Conservation (phyloP, 2,329 filamentous ascomycete genomes). For the Aspergillus pseudoviridinutans region DNA sequence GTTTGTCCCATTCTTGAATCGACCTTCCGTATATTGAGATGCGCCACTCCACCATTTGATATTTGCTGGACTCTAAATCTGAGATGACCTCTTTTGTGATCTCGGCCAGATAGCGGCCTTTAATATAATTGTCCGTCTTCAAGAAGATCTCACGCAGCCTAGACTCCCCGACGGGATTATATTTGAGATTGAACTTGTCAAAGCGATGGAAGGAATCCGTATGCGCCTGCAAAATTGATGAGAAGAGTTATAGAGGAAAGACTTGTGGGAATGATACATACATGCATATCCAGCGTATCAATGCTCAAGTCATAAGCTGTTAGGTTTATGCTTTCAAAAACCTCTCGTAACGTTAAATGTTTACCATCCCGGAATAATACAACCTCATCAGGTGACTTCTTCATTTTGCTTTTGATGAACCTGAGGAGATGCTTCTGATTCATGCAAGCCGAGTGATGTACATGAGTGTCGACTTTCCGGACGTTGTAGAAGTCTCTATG, state of each 20-base stretch:
- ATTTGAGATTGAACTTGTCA: conserved; percentile 99
- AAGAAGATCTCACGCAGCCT: conserved; percentile 95
- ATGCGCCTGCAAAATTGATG: conserved; percentile 60
- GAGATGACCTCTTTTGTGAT: conserved; percentile 98
- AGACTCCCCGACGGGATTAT: conserved; percentile 95
- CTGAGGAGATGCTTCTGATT: conserved; percentile 97
- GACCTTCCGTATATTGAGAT: conserved; percentile 95
- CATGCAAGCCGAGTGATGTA: conserved; percentile 99
- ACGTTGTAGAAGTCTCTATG: conserved; percentile 99
- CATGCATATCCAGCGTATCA: conserved; percentile 98
- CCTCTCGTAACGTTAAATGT: conserved; percentile 82
- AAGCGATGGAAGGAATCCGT: conserved; percentile 98
- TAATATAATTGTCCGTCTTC: conserved; percentile 97
- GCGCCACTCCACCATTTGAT: conserved; percentile 99
- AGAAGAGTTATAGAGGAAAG: conserved; percentile 6
- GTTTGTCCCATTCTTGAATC: conserved; percentile 93
- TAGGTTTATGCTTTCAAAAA: conserved; percentile 95
- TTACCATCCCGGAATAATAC: conserved; percentile 91
- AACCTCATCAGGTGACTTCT: conserved; percentile 91
- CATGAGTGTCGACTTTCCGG: conserved; percentile 96
- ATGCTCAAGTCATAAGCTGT: conserved; percentile 98
- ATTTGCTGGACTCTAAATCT: conserved; percentile 97
- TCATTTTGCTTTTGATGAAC: conserved; percentile 99
- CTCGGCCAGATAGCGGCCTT: conserved; percentile 91
- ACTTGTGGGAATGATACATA: conserved; percentile 43